Conservation (phyloP, 2,329 filamentous ascomycete genomes). For the Clarireedia paspali region DNA sequence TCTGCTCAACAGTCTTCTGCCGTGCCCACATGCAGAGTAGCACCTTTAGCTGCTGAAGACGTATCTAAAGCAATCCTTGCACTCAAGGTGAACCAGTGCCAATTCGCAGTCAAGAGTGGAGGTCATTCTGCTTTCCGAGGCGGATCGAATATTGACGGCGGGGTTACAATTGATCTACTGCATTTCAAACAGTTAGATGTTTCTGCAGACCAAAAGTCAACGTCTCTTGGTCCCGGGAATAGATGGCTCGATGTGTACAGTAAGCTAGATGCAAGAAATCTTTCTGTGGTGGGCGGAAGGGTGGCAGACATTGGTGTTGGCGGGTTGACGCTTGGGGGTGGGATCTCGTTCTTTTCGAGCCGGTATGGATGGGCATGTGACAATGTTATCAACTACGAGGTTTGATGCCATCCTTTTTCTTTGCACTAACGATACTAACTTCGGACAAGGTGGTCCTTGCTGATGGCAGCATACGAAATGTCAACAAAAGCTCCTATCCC, state of each 20-base stretch:
- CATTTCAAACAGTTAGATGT: conserved; percentile 10
- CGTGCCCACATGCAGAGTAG: conserved; percentile 11
- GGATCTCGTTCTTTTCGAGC: conserved; percentile 11
- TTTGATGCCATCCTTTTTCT: neutral
- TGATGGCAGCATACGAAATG: conserved; percentile 40
- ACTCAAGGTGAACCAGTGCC: conserved; percentile 1
- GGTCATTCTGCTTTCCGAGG: conserved; percentile 27
- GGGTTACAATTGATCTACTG: conserved; percentile 15
- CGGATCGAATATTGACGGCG: conserved; percentile 14
- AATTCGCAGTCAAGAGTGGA: conserved; percentile 33
- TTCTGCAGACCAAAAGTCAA: conserved; percentile 10
- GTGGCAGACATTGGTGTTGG: conserved; percentile 9
- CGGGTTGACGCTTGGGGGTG: conserved; percentile 11
- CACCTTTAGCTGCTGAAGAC: conserved; percentile 5
- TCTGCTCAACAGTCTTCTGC: neutral
- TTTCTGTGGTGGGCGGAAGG: neutral
- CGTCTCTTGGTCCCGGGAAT: conserved; percentile 14
- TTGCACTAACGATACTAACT: conserved; percentile 13
- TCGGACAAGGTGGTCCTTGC: conserved; percentile 41
- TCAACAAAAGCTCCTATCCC: conserved; percentile 30
- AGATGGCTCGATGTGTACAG: conserved; percentile 17
- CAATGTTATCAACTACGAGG: conserved; percentile 16
- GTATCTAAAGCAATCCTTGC: conserved; percentile 6
- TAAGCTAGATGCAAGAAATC: conserved; percentile 4
- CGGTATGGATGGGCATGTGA: conserved; percentile 16